A percentile compares a stretch with the other conserved stretches of the same genome.
Evolutionary conservation across 2,329 filamentous ascomycete genomes (phyloP).

Genomic region (Sporothrix euskadiensis): DNA sequence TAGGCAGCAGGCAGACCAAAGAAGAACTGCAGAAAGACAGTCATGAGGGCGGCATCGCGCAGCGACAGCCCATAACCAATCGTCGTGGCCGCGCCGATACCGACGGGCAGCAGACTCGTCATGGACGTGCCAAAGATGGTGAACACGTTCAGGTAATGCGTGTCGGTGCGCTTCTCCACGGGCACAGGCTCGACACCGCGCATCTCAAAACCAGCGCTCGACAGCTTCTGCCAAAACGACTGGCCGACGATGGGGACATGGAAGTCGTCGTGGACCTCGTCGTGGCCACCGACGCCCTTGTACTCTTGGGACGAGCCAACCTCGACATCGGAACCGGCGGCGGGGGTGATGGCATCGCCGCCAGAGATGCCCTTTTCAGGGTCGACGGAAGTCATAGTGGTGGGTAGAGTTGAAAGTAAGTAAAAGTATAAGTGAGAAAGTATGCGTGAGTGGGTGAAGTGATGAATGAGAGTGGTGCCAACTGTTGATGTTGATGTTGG

Average conservation of each 20-base stretch:
- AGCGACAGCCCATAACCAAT: conserved; percentile 51
- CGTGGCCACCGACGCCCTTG: background rate
- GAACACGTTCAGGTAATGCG: conserved; percentile 48
- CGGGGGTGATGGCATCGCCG: conserved; percentile 15
- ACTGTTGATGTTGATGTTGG: background rate
- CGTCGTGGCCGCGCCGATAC: conserved; percentile 54
- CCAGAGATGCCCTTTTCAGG: conserved; percentile 12
- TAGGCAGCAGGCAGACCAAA: conserved; percentile 57
- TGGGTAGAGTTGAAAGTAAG: background rate
- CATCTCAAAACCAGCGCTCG: conserved; percentile 40
- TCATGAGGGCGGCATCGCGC: conserved; percentile 58
- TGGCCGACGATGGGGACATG: conserved; percentile 22
- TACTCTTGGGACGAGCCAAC: conserved; percentile 18
- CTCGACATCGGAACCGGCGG: conserved; percentile 7
- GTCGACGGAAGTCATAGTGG: background rate
- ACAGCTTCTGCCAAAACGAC: conserved; percentile 21
- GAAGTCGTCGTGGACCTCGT: conserved; percentile 21
- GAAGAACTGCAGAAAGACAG: conserved; percentile 63
- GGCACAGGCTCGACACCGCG: conserved; percentile 50
- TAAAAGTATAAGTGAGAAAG: background rate
- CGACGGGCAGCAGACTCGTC: conserved; percentile 53
- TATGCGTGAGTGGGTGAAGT: background rate
- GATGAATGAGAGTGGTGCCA: background rate
- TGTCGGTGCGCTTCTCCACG: conserved; percentile 45
- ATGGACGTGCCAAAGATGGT: conserved; percentile 53